A percentile compares a stretch with the other conserved stretches of the same genome.
Evolutionary conservation across 73 alveolate genomes (phyloP).

Genomic region (Halteria grandinella): DNA sequence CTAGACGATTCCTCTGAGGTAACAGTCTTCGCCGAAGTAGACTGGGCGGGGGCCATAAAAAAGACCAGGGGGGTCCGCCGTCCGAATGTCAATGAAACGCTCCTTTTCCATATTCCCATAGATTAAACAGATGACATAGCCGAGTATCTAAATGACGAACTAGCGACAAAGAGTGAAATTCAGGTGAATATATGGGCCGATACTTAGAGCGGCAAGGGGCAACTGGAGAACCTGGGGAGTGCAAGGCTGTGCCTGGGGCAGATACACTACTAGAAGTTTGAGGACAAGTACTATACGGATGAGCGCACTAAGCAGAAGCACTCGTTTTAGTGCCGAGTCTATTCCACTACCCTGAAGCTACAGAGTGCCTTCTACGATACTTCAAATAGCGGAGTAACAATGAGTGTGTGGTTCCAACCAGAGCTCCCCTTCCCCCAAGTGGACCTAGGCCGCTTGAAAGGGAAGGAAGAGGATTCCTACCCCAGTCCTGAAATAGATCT

Average conservation of each 20-base stretch:
- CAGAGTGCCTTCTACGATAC: slow-evolving; percentile 29
- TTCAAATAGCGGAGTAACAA: not conserved
- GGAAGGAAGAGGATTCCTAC: slow-evolving; percentile 15
- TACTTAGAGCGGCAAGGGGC: slow-evolving; percentile 32
- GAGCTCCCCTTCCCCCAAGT: slow-evolving; percentile 74
- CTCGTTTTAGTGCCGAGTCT: slow-evolving; percentile 39
- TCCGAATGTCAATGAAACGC: slow-evolving; percentile 42
- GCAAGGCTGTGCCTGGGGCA: slow-evolving; percentile 18
- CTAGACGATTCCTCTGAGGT: slow-evolving; percentile 66
- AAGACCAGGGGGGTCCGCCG: slow-evolving; percentile 44
- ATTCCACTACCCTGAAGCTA: slow-evolving; percentile 33
- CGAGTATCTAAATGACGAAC: slow-evolving; percentile 57
- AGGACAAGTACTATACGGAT: slow-evolving; percentile 59
- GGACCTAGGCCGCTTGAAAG: slow-evolving; percentile 49
- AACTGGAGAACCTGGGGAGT: slow-evolving; percentile 58
- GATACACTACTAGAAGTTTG: slow-evolving; percentile 15
- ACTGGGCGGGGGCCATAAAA: slow-evolving; percentile 65
- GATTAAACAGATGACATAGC: slow-evolving; percentile 34
- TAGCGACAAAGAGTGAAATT: slow-evolving; percentile 49
- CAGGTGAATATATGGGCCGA: slow-evolving; percentile 67
- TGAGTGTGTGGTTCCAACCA: slow-evolving; percentile 66
- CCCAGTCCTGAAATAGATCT: slow-evolving; percentile 44
- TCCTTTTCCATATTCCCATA: slow-evolving; percentile 54
- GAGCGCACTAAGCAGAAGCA: slow-evolving; percentile 46
- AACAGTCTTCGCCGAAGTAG: slow-evolving; percentile 40